A percentile compares a stretch with the other conserved stretches of the same genome.
Evolutionary conservation across 495 filamentous ascomycete species (phyloP).

Genomic region (Aspergillus affinis): DNA sequence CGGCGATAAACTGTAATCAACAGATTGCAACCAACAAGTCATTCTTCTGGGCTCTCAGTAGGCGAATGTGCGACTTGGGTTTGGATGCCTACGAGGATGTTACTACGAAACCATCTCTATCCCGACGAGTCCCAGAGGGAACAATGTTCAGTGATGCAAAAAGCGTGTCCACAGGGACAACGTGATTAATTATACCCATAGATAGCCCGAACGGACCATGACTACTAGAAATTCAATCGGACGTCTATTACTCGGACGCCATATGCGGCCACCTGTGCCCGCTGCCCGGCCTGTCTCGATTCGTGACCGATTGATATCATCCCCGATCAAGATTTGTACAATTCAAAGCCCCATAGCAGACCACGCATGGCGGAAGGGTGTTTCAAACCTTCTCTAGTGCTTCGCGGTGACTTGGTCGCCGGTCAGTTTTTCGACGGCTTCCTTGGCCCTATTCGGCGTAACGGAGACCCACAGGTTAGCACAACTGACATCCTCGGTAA

Average conservation of each 20-base stretch:
- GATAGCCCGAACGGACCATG: neutral
- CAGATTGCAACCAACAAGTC: no score
- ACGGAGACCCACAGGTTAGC: slow-evolving; percentile 40
- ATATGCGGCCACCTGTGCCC: neutral
- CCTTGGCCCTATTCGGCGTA: slow-evolving; percentile 76
- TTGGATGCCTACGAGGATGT: no score
- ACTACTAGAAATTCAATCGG: neutral
- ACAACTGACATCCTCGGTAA: slow-evolving; percentile 25
- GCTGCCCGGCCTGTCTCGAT: neutral
- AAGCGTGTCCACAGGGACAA: neutral
- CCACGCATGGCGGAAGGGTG: slow-evolving; percentile 43
- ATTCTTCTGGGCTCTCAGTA: no score
- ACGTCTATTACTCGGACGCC: neutral
- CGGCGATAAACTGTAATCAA: no score
- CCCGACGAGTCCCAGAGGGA: no score
- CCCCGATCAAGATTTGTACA: neutral
- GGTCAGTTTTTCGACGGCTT: slow-evolving; percentile 94
- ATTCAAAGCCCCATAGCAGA: neutral
- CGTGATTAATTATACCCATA: neutral
- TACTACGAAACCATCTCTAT: no score
- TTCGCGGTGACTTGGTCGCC: slow-evolving; percentile 93
- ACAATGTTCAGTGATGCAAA: no score
- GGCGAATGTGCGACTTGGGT: no score
- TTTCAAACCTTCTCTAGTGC: slow-evolving; percentile 73
- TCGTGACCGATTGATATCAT: neutral